Base-by-base conservation (phyloP, 208 protist genomes). In the Trypanosoma melophagium region DNA sequence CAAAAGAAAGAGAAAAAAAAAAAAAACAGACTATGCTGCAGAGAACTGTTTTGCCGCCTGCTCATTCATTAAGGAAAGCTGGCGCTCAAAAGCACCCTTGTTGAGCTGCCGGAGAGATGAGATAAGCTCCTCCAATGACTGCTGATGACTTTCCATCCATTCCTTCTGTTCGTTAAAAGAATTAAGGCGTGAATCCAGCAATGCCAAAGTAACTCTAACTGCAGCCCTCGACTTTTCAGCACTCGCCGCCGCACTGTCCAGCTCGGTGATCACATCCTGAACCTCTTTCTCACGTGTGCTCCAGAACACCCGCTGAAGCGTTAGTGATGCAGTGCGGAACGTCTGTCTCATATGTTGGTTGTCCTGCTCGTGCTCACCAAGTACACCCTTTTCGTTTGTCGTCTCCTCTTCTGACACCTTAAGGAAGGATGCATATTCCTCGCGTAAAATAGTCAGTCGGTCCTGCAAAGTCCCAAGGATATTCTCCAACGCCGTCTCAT, bases 121-220 rank as follows among this genome's bases (percentile, higher is more conserved):
- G n/a, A 89, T 72, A 24, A 89, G 71, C 56, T 88, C 77, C n/a
- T 83, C 62, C 50, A 89, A 49, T n/a, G 81, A 77, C 60, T 84
- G 74, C 52, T 89, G 83, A 50, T 89, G 81, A 19, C 76, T 69
- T 52, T 87, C 76, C 80, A 89, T 92, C 83, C 80, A 89, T 40
- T 87, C 77, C 62, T 78, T 79, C 61, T 86, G 81, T 58, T 89
- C 80, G 22, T 52, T 60, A 47, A 86, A 86, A 16, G 69, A 64
- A 14, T 76, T 64, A 38, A 69, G 12, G 60, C 83, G 84, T 7
- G 83, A 87, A 45, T 89, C 73, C 38, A 92, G 72, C 66, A 92
- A 77, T 0, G 75, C 74, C 38, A 84, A 59, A 3, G 79, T 76
- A 42, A 86, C 71, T 24, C 82, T 86, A 35, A 89, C 72, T 2